Conservation (phyloP, 2,329 filamentous ascomycete genomes). For the Dryadomyces sulphureus region DNA sequence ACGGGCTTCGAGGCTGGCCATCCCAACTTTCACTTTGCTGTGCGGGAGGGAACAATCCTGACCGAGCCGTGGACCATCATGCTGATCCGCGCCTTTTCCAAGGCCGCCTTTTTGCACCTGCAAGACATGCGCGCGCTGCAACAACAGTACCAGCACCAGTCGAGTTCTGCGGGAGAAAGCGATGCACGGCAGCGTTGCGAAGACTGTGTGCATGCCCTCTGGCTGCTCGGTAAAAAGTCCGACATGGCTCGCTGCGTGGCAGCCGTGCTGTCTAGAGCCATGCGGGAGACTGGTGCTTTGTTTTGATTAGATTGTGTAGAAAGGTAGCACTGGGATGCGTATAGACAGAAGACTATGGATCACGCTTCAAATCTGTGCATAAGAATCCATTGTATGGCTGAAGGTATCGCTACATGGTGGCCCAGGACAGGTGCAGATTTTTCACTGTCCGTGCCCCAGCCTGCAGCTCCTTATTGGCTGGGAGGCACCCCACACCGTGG, state of each 20-base stretch:
- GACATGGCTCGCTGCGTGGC: slow-evolving; percentile 28
- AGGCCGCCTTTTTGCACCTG: slow-evolving; percentile 25
- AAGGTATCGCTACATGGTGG: no score
- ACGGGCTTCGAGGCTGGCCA: background rate
- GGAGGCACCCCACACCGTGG: no score
- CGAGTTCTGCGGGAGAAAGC: no score
- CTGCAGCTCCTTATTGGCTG: no score
- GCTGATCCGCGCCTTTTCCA: slow-evolving; percentile 36
- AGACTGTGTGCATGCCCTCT: slow-evolving; percentile 36
- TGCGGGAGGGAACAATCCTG: slow-evolving; percentile 39
- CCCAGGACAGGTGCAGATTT: no score
- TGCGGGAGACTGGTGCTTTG: no score
- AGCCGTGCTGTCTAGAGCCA: slow-evolving; percentile 54
- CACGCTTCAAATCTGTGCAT: no score
- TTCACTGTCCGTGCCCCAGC: no score
- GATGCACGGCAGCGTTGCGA: slow-evolving; percentile 24
- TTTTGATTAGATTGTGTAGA: no score
- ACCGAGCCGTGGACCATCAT: slow-evolving; percentile 46
- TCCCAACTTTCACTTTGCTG: slow-evolving; percentile 33
- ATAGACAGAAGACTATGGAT: no score
- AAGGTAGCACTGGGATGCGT: no score
- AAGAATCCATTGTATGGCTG: no score
- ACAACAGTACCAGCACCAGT: background rate
- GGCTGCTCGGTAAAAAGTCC: slow-evolving; percentile 39
- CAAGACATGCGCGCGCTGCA: slow-evolving; percentile 12